These are phyloP conservation scores for Spergularia bocconei DNA, from an alignment of 148 eudicot species.

Conservation along the genomic window DNA sequence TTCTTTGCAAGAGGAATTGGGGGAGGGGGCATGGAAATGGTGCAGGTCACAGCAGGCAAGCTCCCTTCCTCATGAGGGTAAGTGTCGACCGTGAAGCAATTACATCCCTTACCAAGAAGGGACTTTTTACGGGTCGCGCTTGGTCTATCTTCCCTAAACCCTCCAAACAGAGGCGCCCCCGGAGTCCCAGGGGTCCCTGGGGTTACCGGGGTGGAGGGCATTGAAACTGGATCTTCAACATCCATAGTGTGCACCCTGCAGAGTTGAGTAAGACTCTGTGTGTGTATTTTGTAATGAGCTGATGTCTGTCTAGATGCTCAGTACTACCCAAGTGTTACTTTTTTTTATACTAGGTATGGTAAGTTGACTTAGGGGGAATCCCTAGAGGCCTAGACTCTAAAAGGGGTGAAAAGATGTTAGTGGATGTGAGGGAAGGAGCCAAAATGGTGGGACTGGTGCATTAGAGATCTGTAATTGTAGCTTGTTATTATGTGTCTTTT, in stretches of 20 bases:
- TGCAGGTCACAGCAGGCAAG: slow-evolving; percentile 69
- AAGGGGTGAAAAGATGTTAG: slow-evolving; percentile 34
- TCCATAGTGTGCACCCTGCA: slow-evolving; percentile 37
- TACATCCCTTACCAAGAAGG: slow-evolving; percentile 51
- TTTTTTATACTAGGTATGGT: slow-evolving; percentile 20
- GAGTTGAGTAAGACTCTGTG: not conserved
- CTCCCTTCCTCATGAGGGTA: slow-evolving; percentile 73
- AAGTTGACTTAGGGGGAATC: slow-evolving; percentile 36
- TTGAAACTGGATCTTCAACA: slow-evolving; percentile 52
- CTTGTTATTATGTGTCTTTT: slow-evolving; percentile 17
- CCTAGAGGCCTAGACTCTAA: slow-evolving; percentile 28
- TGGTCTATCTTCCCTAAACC: slow-evolving; percentile 43
- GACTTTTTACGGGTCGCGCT: slow-evolving; percentile 38
- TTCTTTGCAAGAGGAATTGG: slow-evolving; percentile 85
- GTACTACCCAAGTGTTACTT: slow-evolving; percentile 19
- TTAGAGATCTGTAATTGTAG: slow-evolving; percentile 11
- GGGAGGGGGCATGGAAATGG: slow-evolving; percentile 60
- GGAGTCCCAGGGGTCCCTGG: slow-evolving; percentile 49
- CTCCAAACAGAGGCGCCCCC: slow-evolving; percentile 78
- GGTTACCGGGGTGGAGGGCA: slow-evolving; percentile 58
- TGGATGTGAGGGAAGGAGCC: slow-evolving; percentile 50
- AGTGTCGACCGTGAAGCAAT: slow-evolving; percentile 69
- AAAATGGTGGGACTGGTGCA: slow-evolving; percentile 42
- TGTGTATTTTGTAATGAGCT: not conserved
- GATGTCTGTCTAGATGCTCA: slow-evolving; percentile 8